phyloP scores from a whole-genome alignment of 2,329 filamentous ascomycete species.

The Fusarium coffeatum region DNA sequence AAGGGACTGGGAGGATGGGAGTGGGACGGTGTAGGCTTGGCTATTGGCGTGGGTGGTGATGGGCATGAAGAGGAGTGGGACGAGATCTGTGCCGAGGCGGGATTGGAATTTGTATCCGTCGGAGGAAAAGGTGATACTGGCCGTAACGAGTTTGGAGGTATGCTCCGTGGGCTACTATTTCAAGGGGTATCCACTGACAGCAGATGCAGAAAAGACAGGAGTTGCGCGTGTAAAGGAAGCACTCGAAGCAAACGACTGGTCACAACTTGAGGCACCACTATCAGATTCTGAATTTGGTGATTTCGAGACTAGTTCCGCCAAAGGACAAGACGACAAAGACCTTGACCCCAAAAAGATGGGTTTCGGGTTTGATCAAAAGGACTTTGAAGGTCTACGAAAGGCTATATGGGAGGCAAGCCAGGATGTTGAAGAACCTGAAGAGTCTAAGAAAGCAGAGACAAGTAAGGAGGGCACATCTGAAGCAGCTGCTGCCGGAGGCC shows the following conservation, averaged over 20 bases:
- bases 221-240: slow-evolving; percentile 70
- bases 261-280: slow-evolving; percentile 46
- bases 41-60: slow-evolving; percentile 65
- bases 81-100: slow-evolving; percentile 65
- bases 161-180: slow-evolving; percentile 29
- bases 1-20: slow-evolving; percentile 69
- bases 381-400: slow-evolving; percentile 63
- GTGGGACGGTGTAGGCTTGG: slow-evolving; percentile 74
- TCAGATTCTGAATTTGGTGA: slow-evolving; percentile 49
- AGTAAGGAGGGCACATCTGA: slow-evolving; percentile 22
- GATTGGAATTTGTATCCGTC: slow-evolving; percentile 72
- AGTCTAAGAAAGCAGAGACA: slow-evolving; percentile 19
- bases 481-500: slow-evolving; percentile 47
- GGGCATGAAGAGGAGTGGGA: slow-evolving; percentile 69
- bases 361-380: slow-evolving; percentile 64
- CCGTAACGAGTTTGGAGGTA: slow-evolving; percentile 70
- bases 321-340: slow-evolving; percentile 49
- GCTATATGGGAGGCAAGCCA: slow-evolving; percentile 62
- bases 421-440: slow-evolving; percentile 25
- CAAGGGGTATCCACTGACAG: slow-evolving; percentile 31
- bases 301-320: slow-evolving; percentile 52
- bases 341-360: slow-evolving; percentile 62
- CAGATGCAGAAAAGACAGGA: slow-evolving; percentile 65
- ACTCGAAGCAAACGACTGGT: slow-evolving; percentile 75
- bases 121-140: slow-evolving; percentile 52